Base-by-base conservation (phyloP, 441 rosid genomes). In the Daphne laureola region DNA sequence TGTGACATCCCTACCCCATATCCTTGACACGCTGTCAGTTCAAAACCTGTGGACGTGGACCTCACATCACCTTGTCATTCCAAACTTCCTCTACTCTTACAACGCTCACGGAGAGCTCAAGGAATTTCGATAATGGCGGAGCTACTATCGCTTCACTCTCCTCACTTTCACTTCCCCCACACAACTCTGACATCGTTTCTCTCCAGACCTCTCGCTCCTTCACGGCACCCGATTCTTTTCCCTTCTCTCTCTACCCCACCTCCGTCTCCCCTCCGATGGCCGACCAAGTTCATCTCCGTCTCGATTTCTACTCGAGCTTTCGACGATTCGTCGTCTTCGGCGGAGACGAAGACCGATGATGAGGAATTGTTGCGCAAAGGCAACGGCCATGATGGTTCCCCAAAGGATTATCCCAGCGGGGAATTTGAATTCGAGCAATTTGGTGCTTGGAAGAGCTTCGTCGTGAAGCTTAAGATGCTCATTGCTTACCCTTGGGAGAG, bases 401-500 rank as follows among this genome's bases (percentile, higher is more conserved):
- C 17, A 38, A 35, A 74, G 58, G 80, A 82, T 42, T 85, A 76
- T 62, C 98, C 98, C 0, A 71, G 57, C 4, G 98, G 98, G 12
- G 96, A 88, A 40, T 67, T 84, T 49, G 86, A 74, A 58, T 86
- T 67, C 47, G 68, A 65, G 63, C 65, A 73, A 50, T 31, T 75
- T 2, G 73, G 79, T 55, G 68, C 58, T 51, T 84, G 86, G 95
- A 79, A 71, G 78, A 75, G 68, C 53, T 72, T 88, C 8, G 66
- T 81, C 26, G 88, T 88, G 51, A 84, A 81, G 79, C 53, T 86
- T 17, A 71, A 75, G 58, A 88, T 88, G 96, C 73, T 92, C 0
- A 4, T 88, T 55, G 96, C 96, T 14, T 81, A 66, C 55, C 96
- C 96, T 35, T 92, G 98, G 96, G 78, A 84, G 53, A 90, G 98